Evolutionary conservation across 1,139 yeast species (phyloP).

Genomic region (Yueomyces sp.): DNA sequence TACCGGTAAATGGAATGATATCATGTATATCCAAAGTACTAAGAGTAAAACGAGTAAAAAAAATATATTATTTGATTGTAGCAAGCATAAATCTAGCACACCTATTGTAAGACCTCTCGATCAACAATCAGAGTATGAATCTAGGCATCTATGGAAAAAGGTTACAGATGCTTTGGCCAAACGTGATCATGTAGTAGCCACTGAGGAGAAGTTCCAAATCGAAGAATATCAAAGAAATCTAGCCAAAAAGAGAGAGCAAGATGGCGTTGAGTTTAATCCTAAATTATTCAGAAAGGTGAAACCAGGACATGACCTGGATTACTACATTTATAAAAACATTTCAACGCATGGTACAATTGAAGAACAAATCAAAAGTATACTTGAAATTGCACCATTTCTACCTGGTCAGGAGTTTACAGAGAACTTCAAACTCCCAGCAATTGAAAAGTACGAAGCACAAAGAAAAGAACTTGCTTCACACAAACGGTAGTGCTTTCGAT

Average conservation of each 20-base stretch:
- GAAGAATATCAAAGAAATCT: slow-evolving; percentile 70
- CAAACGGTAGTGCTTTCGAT: too few species aligned
- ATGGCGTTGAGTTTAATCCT: slow-evolving; percentile 73
- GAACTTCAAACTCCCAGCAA: slow-evolving; percentile 59
- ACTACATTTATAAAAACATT: slow-evolving; percentile 48
- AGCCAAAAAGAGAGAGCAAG: slow-evolving; percentile 67
- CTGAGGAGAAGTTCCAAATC: slow-evolving; percentile 73
- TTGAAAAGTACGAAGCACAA: slow-evolving; percentile 32
- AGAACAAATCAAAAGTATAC: slow-evolving; percentile 39
- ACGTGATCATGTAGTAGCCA: slow-evolving; percentile 71
- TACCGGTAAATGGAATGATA: slow-evolving; percentile 88
- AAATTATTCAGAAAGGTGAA: slow-evolving; percentile 45
- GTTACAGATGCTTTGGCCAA: slow-evolving; percentile 67
- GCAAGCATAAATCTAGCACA: slow-evolving; percentile 35
- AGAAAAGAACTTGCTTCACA: background rate
- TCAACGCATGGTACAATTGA: slow-evolving; percentile 33
- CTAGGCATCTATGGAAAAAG: slow-evolving; percentile 69
- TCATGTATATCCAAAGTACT: slow-evolving; percentile 54
- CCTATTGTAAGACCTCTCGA: slow-evolving; percentile 69
- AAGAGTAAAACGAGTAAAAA: slow-evolving; percentile 33
- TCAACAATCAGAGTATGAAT: slow-evolving; percentile 74
- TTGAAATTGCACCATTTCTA: slow-evolving; percentile 57
- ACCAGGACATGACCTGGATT: slow-evolving; percentile 42
- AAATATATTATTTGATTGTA: slow-evolving; percentile 43
- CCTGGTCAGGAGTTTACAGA: slow-evolving; percentile 64